Conservation (phyloP, 202 grass and related monocot species). For the Hordeum pubiflorum region DNA sequence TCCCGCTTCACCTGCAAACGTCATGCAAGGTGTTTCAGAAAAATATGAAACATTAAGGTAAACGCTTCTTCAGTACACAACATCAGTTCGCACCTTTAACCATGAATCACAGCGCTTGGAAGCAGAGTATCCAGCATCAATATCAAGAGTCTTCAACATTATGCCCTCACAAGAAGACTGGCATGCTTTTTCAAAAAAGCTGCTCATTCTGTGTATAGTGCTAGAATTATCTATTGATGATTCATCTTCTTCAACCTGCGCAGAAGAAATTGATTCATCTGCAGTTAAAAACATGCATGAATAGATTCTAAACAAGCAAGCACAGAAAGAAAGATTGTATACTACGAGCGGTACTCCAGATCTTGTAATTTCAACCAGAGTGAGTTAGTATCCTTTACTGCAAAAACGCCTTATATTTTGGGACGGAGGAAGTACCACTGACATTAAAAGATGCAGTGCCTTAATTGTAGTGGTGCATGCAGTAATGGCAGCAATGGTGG, state of each 20-base stretch:
- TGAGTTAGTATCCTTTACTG: not conserved
- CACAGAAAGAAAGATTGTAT: not conserved
- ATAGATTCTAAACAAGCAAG: slow-evolving; percentile 20
- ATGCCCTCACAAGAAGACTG: slow-evolving; percentile 91
- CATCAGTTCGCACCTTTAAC: slow-evolving; percentile 55
- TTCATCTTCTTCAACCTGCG: slow-evolving; percentile 70
- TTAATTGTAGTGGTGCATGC: not conserved
- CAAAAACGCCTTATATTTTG: no score
- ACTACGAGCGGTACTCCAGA: not conserved
- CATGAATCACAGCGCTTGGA: slow-evolving; percentile 83
- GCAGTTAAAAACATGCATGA: slow-evolving; percentile 8
- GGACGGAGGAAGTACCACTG: not conserved
- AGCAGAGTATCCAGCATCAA: slow-evolving; percentile 81
- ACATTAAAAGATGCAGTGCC: not conserved
- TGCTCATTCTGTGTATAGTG: slow-evolving; percentile 57
- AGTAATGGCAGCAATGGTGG: not conserved
- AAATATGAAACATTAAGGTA: not conserved
- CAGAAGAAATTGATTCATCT: slow-evolving; percentile 32
- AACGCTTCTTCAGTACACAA: not conserved
- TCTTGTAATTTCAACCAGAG: slow-evolving; percentile 16
- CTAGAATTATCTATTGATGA: slow-evolving; percentile 46
- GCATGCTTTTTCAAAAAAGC: slow-evolving; percentile 70
- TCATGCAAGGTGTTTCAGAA: not conserved
- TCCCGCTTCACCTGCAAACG: slow-evolving; percentile 83
- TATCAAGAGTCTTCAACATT: slow-evolving; percentile 91